A percentile compares a stretch with the other conserved stretches of the same genome.
Conservation (phyloP, 208 protist species). For the Leishmania martiniquensis region DNA sequence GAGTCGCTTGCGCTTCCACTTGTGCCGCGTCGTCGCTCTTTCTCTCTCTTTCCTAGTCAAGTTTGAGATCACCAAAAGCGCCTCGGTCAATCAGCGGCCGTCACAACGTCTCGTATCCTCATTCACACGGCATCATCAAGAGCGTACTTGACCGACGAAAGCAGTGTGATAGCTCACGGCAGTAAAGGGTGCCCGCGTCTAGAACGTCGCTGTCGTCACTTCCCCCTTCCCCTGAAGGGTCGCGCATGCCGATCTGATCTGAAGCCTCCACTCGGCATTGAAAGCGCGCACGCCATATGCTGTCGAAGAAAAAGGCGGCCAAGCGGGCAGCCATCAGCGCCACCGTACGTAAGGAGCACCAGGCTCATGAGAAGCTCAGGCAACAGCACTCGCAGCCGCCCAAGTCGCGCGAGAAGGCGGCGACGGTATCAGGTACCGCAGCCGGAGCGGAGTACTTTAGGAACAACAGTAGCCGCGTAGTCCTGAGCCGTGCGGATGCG, state of each 20-base stretch:
- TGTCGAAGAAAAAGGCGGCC: slow-evolving; percentile 68
- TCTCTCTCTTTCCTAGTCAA: not conserved
- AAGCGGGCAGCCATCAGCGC: slow-evolving; percentile 45
- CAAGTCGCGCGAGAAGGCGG: not conserved
- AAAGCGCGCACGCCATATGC: slow-evolving; percentile 33
- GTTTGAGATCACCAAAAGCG: not conserved
- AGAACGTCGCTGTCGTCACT: slow-evolving; percentile 17
- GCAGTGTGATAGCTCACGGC: not conserved
- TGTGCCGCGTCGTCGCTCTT: not conserved
- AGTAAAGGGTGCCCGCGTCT: not conserved
- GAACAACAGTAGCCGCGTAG: not conserved
- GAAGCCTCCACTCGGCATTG: not conserved
- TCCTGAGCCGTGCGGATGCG: slow-evolving; percentile 32
- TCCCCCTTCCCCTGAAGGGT: slow-evolving; percentile 11
- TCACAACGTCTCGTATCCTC: not conserved
- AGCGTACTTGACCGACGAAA: not conserved
- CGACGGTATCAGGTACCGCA: not conserved
- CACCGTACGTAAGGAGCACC: slow-evolving; percentile 39
- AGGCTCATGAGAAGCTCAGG: slow-evolving; percentile 22
- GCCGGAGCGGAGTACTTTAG: not conserved
- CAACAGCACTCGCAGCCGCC: not conserved
- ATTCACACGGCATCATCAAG: not conserved
- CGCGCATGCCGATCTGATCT: not conserved
- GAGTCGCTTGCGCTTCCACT: not conserved
- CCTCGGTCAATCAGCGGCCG: not conserved